Conservation (phyloP, 257 asterid species). For the Solanum chmielewskii region DNA sequence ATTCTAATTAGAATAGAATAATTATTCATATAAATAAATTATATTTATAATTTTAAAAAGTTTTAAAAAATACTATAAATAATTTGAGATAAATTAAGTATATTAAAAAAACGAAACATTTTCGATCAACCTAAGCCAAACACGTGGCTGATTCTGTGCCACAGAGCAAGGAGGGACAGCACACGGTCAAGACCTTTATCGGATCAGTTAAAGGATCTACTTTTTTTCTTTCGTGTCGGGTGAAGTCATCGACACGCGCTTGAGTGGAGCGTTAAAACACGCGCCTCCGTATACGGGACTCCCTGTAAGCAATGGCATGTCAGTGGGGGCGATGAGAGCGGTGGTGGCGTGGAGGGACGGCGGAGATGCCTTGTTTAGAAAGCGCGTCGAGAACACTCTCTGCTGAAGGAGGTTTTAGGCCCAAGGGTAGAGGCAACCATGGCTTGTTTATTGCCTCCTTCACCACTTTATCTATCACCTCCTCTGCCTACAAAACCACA, state of each 20-base stretch:
- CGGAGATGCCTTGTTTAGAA: constrained; percentile 27
- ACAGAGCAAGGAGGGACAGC: neutral
- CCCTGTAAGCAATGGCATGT: neutral
- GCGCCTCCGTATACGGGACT: neutral
- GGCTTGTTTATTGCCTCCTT: constrained; percentile 41
- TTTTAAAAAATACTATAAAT: fast-evolving
- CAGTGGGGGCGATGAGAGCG: neutral
- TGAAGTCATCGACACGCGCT: neutral
- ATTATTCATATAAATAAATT: neutral
- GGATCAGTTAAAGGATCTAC: neutral
- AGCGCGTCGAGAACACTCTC: constrained; percentile 36
- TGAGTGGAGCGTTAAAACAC: neutral
- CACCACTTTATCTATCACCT: constrained; percentile 33
- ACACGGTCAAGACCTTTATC: neutral
- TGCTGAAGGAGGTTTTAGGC: constrained; percentile 38
- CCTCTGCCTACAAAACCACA: constrained; percentile 30
- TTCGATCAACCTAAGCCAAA: neutral
- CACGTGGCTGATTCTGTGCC: constrained; percentile 12
- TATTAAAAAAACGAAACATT: neutral
- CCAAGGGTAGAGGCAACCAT: constrained; percentile 36
- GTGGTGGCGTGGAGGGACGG: constrained; percentile 12
- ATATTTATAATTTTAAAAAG: neutral
- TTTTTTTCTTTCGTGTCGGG: neutral
- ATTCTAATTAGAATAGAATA: neutral
- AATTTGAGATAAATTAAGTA: neutral